A percentile compares a stretch with the other conserved stretches of the same genome.
Conservation (phyloP, 768 basidiomycete species). For the Suillus luteus region DNA sequence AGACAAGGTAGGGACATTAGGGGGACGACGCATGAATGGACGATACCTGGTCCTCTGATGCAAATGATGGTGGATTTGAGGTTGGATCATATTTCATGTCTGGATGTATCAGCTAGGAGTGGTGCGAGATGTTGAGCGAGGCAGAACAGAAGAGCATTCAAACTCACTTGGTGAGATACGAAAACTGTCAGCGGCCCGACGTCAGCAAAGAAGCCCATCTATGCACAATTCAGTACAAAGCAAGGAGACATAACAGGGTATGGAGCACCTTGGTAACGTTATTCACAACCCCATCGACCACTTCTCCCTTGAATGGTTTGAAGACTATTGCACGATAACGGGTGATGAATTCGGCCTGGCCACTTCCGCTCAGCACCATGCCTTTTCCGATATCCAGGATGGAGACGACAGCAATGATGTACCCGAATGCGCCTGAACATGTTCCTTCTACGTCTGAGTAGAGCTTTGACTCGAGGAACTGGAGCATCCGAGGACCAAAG, state of each 20-base stretch:
- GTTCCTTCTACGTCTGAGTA: constrained; percentile 98
- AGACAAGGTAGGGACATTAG: constrained; percentile 1
- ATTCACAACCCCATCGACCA: constrained; percentile 93
- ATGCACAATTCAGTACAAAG: constrained; percentile 9
- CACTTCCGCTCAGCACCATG: constrained; percentile 87
- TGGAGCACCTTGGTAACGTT: constrained; percentile 88
- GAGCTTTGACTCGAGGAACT: constrained; percentile 89
- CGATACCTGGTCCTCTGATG: constrained; percentile 82
- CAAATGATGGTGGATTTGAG: constrained; percentile 95
- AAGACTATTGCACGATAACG: constrained; percentile 96
- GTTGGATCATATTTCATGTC: constrained; percentile 96
- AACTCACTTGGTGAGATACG: constrained; percentile 88
- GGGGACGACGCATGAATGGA: neutral
- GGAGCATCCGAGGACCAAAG: constrained; percentile 94
- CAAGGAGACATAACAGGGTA: neutral
- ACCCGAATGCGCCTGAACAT: constrained; percentile 93
- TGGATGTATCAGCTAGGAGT: constrained; percentile 82
- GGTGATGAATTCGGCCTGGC: constrained; percentile 95
- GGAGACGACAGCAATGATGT: constrained; percentile 89
- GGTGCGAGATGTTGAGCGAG: constrained; percentile 12
- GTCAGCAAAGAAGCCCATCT: constrained; percentile 99
- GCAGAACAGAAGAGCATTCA: constrained; percentile 7
- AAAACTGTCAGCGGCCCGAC: constrained; percentile 94
- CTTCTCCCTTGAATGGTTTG: constrained; percentile 99
- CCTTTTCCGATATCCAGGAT: constrained; percentile 92